Base-by-base conservation (phyloP, 768 basidiomycete genomes). In the Xerocomellus chrysenteron region DNA sequence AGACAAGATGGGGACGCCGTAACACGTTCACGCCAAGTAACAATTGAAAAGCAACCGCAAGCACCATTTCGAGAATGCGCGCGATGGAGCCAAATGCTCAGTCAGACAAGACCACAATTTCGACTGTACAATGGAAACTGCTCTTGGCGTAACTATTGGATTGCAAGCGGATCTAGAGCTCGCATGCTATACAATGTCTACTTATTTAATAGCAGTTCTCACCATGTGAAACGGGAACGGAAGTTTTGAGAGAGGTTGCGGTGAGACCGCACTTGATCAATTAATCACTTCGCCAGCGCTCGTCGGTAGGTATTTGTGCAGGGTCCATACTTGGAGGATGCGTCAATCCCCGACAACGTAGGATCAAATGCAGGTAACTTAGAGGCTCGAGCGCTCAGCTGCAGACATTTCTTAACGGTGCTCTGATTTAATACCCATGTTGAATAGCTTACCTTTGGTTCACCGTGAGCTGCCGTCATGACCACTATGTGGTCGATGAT, bases 1-100 rank as follows among this genome's bases (percentile, higher is more conserved):
- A 41, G 21, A 62, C 55, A 55, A 58, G 46, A 41, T 21, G 47
- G 33, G 43, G 26, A 43, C 42, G 59, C 19, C 46, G 49, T 51
- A 47, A 46, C 35, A 28, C 16, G 33, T 12, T 50, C 39, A 21
- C 33, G n/a, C 50, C 8, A 19, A n/a, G 43, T 4, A 41, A 51
- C 53, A 47, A 35, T n/a, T 21, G 33, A n/a, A 43, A 48, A 59
- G 35, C 19, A 37, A 42, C 13, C 2, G 11, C 36, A 21, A 11
- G 10, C 21, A 21, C 30, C 39, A 41, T 54, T 54, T 47, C 14
- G 37, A 43, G 46, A 52, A 30, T 4, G 28, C 8, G 7, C 28
- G 28, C 26, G 26, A 5, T 28, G 6, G 28, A 7, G 28, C 28
- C 6, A 28, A 28, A 6, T 28, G 6, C 28, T 32, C 36, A 14